These are phyloP conservation scores for Orbilia blumenaviensis DNA, from an alignment of 2,329 filamentous ascomycete genomes.

Conservation along the genomic window DNA sequence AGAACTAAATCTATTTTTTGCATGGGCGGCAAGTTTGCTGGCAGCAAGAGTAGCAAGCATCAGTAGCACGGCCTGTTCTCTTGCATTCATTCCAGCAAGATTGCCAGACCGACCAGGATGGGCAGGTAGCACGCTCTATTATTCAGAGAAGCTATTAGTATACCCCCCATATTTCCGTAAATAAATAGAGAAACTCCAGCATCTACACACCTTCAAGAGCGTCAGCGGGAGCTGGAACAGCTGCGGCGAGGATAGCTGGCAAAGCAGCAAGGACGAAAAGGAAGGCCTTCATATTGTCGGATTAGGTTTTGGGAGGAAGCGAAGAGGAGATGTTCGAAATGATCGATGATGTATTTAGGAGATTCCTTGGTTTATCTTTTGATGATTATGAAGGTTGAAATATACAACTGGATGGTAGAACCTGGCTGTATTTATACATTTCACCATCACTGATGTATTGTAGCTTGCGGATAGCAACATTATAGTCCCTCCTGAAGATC, in stretches of 20 bases:
- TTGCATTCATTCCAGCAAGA: constrained; percentile 35
- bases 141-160: background rate
- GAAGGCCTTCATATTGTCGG: constrained; percentile 35
- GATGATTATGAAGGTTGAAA: background rate
- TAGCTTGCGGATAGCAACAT: background rate
- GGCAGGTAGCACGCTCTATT: constrained; percentile 16
- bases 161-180: background rate
- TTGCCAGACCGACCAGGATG: constrained; percentile 20
- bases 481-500: background rate
- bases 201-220: constrained; percentile 18
- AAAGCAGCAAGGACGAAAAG: constrained; percentile 16
- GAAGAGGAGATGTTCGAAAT: background rate
- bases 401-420: background rate
- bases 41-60: constrained; percentile 31
- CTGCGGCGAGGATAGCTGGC: constrained; percentile 26
- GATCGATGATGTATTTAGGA: background rate
- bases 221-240: constrained; percentile 10
- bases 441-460: background rate
- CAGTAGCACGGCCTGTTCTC: constrained; percentile 12
- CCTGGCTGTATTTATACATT: constrained; percentile 9
- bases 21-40: constrained; percentile 35
- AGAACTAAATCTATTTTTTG: constrained; percentile 1
- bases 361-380: background rate
- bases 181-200: background rate
- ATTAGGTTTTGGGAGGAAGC: background rate